Percentiles rank a stretch among this genome's conserved stretches.
phyloP scores from a whole-genome alignment of 1,284 basidiomycete genomes.

The Phlebopus sp. region DNA sequence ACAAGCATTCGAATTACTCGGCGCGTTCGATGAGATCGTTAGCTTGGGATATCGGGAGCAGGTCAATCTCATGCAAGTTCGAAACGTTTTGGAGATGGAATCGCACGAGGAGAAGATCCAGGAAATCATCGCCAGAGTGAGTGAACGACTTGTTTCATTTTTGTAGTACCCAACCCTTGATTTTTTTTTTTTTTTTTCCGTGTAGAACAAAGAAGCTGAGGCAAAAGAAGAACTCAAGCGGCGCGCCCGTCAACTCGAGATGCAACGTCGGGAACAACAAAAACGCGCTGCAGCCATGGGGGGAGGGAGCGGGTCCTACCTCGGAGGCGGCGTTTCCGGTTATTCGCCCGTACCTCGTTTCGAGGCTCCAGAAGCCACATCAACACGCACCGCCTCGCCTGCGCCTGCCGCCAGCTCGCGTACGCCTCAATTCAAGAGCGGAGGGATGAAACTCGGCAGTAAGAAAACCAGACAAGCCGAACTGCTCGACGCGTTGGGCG shows the following conservation, averaged over 20 bases:
- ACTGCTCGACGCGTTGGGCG: conserved; percentile 84
- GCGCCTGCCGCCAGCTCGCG: conserved; percentile 48
- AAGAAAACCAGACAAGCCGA: conserved; percentile 90
- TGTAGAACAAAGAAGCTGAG: conserved; percentile 96
- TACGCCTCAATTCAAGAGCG: conserved; percentile 85
- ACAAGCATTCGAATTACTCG: conserved; percentile 92
- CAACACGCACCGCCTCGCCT: conserved; percentile 49
- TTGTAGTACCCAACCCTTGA: background rate
- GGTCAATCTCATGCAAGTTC: conserved; percentile 88
- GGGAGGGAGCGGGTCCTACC: conserved; percentile 52
- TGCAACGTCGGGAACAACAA: conserved; percentile 94
- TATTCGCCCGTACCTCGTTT: conserved; percentile 73
- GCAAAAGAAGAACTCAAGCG: conserved; percentile 99
- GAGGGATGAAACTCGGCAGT: conserved; percentile 96
- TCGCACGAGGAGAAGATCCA: conserved; percentile 99
- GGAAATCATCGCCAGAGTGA: conserved; percentile 92
- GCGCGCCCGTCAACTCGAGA: conserved; percentile 96
- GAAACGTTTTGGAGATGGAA: conserved; percentile 96
- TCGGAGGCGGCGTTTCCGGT: conserved; percentile 62
- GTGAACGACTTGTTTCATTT: conserved; percentile 25
- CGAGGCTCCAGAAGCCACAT: conserved; percentile 54
- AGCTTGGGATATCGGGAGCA: conserved; percentile 93
- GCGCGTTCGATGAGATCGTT: conserved; percentile 97
- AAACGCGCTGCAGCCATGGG: conserved; percentile 57
- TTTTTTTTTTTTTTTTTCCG: background rate